These are phyloP conservation scores for Fusarium stilboides DNA, from an alignment of 2,329 filamentous ascomycete species.

Conservation along the genomic window DNA sequence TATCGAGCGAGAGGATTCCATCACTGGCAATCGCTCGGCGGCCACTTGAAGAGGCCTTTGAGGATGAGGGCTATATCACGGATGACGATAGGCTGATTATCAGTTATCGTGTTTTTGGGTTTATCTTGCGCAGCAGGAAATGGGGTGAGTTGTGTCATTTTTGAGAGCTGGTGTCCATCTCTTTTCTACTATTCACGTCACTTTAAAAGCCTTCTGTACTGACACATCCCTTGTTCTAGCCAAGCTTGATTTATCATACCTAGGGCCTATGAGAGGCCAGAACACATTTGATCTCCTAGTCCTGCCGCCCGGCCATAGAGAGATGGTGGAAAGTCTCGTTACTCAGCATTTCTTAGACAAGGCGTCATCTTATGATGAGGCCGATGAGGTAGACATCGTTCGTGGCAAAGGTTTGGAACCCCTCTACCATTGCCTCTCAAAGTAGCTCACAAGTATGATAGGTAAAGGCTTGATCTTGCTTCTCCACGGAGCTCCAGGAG, in stretches of 20 bases:
- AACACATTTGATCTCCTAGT: not conserved
- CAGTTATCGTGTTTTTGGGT: not conserved
- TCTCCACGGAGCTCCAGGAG: slow-evolving; percentile 18
- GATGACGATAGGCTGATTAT: not conserved
- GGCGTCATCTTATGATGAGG: not conserved
- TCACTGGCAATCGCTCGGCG: not conserved
- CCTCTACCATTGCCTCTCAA: fast-evolving
- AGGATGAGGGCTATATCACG: not conserved
- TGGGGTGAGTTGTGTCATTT: not conserved
- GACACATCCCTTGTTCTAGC: fast-evolving
- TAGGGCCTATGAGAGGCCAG: not conserved
- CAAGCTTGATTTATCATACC: not conserved
- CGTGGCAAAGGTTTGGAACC: not conserved
- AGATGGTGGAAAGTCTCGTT: not conserved
- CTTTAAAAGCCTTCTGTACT: too few species aligned
- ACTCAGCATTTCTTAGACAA: not conserved
- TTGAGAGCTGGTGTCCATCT: fast-evolving
- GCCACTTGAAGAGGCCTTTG: not conserved
- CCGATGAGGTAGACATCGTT: not conserved
- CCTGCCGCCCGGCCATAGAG: fast-evolving
- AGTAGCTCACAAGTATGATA: fast-evolving
- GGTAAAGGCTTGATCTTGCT: slow-evolving; percentile 23
- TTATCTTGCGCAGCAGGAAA: not conserved
- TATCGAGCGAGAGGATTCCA: not conserved
- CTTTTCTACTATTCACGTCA: too few species aligned